A percentile compares a stretch with the other conserved stretches of the same genome.
These are phyloP conservation scores for Puccinia coronata DNA, from an alignment of 1,284 basidiomycete species.

Conservation along the genomic window DNA sequence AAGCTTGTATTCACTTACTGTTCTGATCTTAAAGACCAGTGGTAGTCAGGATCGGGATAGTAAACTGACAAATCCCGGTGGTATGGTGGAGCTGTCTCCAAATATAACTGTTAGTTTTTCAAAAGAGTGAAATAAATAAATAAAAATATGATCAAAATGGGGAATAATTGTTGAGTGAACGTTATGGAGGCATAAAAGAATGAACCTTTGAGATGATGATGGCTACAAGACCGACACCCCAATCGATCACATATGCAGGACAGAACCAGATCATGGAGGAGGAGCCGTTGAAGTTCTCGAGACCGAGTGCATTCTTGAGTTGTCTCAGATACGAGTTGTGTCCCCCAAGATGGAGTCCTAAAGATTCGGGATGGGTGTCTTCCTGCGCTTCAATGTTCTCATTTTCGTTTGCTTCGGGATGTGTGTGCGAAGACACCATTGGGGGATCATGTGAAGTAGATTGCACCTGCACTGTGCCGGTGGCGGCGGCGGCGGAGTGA, in stretches of 20 bases:
- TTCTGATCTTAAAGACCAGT: slow-evolving; percentile 32
- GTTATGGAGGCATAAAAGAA: background rate
- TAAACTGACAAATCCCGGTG: slow-evolving; percentile 34
- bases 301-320: slow-evolving; percentile 15
- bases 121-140: background rate
- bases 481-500: background rate
- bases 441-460: slow-evolving; percentile 2
- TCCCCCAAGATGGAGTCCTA: slow-evolving; percentile 35
- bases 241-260: slow-evolving; percentile 49
- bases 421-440: background rate
- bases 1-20: slow-evolving; percentile 41
- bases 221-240: slow-evolving; percentile 41
- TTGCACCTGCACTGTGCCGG: background rate
- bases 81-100: slow-evolving; percentile 26
- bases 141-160: background rate
- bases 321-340: background rate
- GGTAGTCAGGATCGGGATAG: slow-evolving; percentile 22
- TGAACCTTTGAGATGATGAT: slow-evolving; percentile 38
- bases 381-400: background rate
- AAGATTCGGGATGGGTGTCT: slow-evolving; percentile 10
- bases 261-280: slow-evolving; percentile 47
- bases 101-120: slow-evolving; percentile 22
- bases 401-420: background rate
- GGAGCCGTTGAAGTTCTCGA: slow-evolving; percentile 26
- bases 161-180: background rate